Conservation (phyloP, 228 moss, liverwort and hornwort species). For the Sphagnum fallax region DNA sequence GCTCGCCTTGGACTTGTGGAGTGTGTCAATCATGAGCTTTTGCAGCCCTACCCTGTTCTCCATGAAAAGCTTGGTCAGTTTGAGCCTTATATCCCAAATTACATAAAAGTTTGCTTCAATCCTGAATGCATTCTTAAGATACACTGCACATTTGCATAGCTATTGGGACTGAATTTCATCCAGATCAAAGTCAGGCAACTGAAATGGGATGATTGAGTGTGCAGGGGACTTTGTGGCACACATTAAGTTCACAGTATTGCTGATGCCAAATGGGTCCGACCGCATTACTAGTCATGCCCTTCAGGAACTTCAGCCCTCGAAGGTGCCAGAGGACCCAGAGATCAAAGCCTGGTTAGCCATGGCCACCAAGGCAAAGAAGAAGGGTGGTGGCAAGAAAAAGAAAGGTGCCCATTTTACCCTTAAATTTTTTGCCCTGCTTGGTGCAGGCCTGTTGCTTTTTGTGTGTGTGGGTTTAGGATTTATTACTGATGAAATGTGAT, state of each 20-base stretch:
- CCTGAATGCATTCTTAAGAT: neutral
- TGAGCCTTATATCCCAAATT: neutral
- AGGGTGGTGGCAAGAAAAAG: slow-evolving; percentile 99
- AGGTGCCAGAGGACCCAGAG: slow-evolving; percentile 78
- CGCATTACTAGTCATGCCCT: slow-evolving; percentile 82
- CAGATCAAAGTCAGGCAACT: too few species aligned
- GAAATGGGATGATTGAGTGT: neutral
- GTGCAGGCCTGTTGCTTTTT: neutral
- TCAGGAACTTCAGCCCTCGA: slow-evolving; percentile 74
- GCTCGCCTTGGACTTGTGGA: slow-evolving; percentile 98
- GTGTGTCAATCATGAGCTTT: slow-evolving; percentile 95
- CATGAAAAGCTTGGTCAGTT: slow-evolving; percentile 90
- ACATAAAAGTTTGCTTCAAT: neutral
- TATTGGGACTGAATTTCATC: too few species aligned
- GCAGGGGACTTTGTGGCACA: slow-evolving; percentile 95
- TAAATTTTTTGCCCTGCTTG: neutral
- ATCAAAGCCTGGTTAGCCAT: slow-evolving; percentile 90
- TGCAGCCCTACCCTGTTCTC: slow-evolving; percentile 94
- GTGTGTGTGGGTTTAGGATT: neutral
- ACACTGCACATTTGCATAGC: too few species aligned
- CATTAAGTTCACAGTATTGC: slow-evolving; percentile 89
- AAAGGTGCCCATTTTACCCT: slow-evolving; percentile 43
- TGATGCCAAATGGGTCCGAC: slow-evolving; percentile 98
- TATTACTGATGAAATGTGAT: neutral
- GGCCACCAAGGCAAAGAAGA: slow-evolving; percentile 99